Base-by-base conservation (phyloP, 2,329 filamentous ascomycete species). In the Simplicillium sp. region DNA sequence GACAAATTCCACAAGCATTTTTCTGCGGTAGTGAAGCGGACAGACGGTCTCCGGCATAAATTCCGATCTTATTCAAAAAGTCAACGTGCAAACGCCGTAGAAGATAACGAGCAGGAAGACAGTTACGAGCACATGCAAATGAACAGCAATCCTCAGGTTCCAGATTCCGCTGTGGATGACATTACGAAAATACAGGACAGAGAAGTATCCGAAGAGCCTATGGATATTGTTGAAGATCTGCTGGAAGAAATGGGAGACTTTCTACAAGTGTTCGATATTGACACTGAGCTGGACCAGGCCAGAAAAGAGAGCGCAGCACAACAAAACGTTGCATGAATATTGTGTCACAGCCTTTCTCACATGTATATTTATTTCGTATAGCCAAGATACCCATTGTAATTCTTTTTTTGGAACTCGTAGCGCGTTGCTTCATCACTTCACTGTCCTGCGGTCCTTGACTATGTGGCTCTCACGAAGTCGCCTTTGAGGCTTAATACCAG, bases 1-100 rank as follows among this genome's bases (percentile, higher is more conserved):
- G 51, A 58, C 28, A 63, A 58, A 38, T 75, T 73, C 38, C 56
- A 53, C 14, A 62, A 61, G n/a, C 70, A 75, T 47, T 75, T 75
- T 46, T 58, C 62, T 20, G 60, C 59, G 1, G 57, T 72, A 32
- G 64, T 60, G n/a, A 58, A 53, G 16, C 60, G 61, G 14, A 50
- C 54, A 39, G 56, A 54, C 33, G 48, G 49, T 4, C 49, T 52
- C 16, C 53, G 51, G n/a, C 50, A 53, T 37, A 56, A 54, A 12
- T 49, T 71, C 2, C 39, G 37, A 14, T 51, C 45, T 16, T 48
- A 37, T 42, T 56, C 50, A 12, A 55, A 46, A 3, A 54, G 52
- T 2, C 54, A 51, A 15, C 20, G 18, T 5, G 20, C 6, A n/a
- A 29, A 11, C 12, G 25, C 11, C 17, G 12, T 13, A 25, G 14